A percentile compares a stretch with the other conserved stretches of the same genome.
Evolutionary conservation across 2,329 filamentous ascomycete species (phyloP).

Genomic region (Chaetomiaceae sp.): DNA sequence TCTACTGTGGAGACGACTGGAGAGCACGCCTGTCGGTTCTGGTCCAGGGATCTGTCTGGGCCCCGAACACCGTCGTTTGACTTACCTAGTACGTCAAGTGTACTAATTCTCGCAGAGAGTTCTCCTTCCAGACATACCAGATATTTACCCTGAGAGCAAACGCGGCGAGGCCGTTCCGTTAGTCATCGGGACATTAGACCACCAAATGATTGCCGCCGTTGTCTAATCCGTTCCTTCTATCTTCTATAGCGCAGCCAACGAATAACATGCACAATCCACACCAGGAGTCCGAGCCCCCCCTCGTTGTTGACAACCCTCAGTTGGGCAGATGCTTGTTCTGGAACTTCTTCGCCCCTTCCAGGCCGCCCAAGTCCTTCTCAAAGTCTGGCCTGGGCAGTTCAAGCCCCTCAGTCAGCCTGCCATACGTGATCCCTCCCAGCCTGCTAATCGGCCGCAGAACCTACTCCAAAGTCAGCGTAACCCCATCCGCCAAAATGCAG

Average conservation of each 20-base stretch:
- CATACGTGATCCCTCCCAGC: constrained; percentile 83
- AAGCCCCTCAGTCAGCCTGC: constrained; percentile 52
- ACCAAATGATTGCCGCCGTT: neutral
- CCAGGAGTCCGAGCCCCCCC: too few species aligned
- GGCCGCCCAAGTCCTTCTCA: constrained; percentile 46
- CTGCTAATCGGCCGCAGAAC: constrained; percentile 72
- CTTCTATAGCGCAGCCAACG: neutral
- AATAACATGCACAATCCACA: neutral
- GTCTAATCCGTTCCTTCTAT: constrained; percentile 9
- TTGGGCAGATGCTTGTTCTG: constrained; percentile 33
- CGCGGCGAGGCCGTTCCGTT: too few species aligned
- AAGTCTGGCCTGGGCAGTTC: constrained; percentile 57
- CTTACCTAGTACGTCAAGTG: too few species aligned
- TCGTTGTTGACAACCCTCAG: too few species aligned
- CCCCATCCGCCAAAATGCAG: neutral
- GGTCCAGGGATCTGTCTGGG: too few species aligned
- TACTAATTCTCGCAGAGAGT: too few species aligned
- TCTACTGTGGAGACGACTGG: too few species aligned
- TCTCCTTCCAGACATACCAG: too few species aligned
- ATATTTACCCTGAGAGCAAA: too few species aligned
- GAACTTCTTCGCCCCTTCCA: constrained; percentile 55
- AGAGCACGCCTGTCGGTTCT: too few species aligned
- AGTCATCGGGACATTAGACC: too few species aligned
- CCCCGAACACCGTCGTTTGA: too few species aligned
- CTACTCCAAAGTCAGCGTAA: constrained; percentile 30